Conservation (phyloP, 78 protist species). For the Dictyostelium discoideum region dicty_2.7 NC_007091.3:3831001-3831500, state of each 20-base stretch:
- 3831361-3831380: background rate
- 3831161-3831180: background rate
- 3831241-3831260: slow-evolving; percentile 88
- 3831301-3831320: slow-evolving; percentile 66
- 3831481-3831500: slow-evolving; percentile 85
- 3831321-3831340: slow-evolving; percentile 88
- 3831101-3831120: background rate
- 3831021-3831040: background rate
- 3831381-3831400: background rate
- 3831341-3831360: background rate
- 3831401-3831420: background rate
- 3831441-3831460: slow-evolving; percentile 87
- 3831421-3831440: slow-evolving; percentile 32
- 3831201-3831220: background rate
- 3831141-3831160: background rate
- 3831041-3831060: background rate
- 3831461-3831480: slow-evolving; percentile 82
- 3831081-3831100: background rate
- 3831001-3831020: background rate
- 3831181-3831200: background rate
- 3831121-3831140: background rate
- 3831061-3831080: background rate
- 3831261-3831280: slow-evolving; percentile 88
- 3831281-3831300: slow-evolving; percentile 87
- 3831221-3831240: slow-evolving; percentile 56